Conservation (phyloP, 306 rosid species). For the Lathyrus tuberosus region DNA sequence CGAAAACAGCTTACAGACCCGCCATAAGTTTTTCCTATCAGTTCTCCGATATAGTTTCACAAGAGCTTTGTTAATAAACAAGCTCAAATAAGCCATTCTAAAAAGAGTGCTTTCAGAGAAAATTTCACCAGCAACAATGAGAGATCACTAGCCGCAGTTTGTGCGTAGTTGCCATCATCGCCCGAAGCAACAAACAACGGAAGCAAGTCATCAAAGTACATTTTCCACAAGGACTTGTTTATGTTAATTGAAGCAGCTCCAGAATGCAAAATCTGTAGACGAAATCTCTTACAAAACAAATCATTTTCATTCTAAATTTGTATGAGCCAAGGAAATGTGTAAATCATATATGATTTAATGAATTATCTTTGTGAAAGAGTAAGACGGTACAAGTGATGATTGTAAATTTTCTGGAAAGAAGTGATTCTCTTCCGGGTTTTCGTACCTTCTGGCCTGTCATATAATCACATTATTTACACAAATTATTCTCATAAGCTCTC, state of each 20-base stretch:
- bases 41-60: not conserved
- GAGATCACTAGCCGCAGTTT: conserved; percentile 88
- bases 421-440: conserved; percentile 78
- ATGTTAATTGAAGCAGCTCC: conserved; percentile 67
- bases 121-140: conserved; percentile 77
- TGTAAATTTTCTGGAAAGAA: conserved; percentile 67
- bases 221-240: conserved; percentile 71
- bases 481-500: not conserved
- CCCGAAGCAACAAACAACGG: conserved; percentile 63
- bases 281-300: conserved; percentile 26
- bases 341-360: conserved; percentile 2
- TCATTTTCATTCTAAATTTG: not conserved
- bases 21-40: not conserved
- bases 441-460: conserved; percentile 80
- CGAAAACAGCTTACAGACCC: not conserved
- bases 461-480: conserved; percentile 9
- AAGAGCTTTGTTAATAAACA: not conserved
- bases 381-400: conserved; percentile 56
- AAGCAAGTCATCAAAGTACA: conserved; percentile 66
- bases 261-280: conserved; percentile 66
- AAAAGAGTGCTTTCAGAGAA: too few relatives aligned
- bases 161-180: conserved; percentile 85
- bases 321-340: conserved; percentile 8
- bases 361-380: conserved; percentile 58
- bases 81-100: not conserved